phyloP scores from a whole-genome alignment of 345 rosid genomes.

The Barbarea vulgaris region DNA sequence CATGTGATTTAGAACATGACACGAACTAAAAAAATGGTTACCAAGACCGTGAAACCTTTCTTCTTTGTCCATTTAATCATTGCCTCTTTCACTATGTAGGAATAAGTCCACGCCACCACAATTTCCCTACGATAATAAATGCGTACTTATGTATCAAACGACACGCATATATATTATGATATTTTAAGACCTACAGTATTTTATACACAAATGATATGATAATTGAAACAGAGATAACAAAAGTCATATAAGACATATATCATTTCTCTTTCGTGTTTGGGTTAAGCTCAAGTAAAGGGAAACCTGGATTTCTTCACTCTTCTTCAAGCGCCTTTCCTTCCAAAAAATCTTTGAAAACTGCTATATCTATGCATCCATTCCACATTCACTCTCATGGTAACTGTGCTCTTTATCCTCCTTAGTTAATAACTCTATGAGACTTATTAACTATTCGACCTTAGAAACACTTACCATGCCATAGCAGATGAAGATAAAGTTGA shows the following conservation, averaged over 20 bases:
- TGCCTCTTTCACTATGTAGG: constrained; percentile 19
- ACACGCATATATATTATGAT: constrained; percentile 9
- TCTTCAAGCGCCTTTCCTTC: background rate
- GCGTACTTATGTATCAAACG: background rate
- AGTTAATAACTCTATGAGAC: background rate
- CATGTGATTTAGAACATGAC: constrained; percentile 41
- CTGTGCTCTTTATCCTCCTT: background rate
- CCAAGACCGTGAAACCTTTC: constrained; percentile 28
- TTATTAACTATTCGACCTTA: background rate
- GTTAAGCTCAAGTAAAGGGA: background rate
- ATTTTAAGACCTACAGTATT: background rate
- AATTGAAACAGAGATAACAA: background rate
- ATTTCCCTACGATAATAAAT: background rate
- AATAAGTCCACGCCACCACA: constrained; percentile 33
- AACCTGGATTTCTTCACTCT: background rate
- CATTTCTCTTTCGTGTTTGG: background rate
- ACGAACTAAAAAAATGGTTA: constrained; percentile 31
- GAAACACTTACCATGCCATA: background rate
- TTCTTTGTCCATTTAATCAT: constrained; percentile 21
- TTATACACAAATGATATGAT: background rate
- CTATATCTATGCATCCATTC: no score
- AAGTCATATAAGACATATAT: background rate
- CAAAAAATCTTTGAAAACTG: no score
- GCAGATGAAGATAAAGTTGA: constrained; percentile 27
- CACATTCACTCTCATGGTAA: background rate